Evolutionary conservation across 371 early-diverging fungal species (phyloP).

Genomic region (Coemansia sp.): DNA sequence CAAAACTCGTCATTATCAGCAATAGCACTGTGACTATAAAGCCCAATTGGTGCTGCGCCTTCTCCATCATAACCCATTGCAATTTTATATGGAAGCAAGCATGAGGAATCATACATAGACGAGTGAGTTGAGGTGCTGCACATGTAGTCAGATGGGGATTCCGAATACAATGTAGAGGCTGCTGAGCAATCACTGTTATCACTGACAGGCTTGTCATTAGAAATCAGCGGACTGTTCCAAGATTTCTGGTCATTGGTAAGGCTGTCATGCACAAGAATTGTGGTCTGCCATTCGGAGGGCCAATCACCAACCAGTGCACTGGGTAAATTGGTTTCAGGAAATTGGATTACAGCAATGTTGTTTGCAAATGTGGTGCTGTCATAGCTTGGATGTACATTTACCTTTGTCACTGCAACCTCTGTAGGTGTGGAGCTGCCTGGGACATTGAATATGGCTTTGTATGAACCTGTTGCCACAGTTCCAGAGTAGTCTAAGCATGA

Average conservation of each 20-base stretch:
- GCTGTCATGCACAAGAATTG: constrained; percentile 5
- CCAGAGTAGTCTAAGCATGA: background rate
- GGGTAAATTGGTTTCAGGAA: constrained; percentile 2
- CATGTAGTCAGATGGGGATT: background rate
- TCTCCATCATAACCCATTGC: background rate
- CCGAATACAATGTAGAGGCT: constrained; percentile 4
- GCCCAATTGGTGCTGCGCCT: constrained; percentile 9
- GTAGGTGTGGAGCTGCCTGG: constrained; percentile 1
- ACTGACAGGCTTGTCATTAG: background rate
- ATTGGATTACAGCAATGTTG: constrained; percentile 17
- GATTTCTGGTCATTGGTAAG: background rate
- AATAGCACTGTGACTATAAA: constrained; percentile 19
- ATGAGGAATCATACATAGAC: constrained; percentile 1
- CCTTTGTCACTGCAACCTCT: background rate
- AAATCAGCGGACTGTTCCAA: constrained; percentile 4
- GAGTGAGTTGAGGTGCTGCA: constrained; percentile 5
- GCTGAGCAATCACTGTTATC: background rate
- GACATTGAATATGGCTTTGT: constrained; percentile 7
- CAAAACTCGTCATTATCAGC: constrained; percentile 8
- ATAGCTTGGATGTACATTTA: constrained; percentile 5
- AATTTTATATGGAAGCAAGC: constrained; percentile 14
- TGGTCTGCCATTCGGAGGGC: constrained; percentile 14
- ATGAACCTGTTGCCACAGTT: constrained; percentile 1
- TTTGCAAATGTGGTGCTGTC: constrained; percentile 11
- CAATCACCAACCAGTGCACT: constrained; percentile 7